Base-by-base conservation (phyloP, 164 flowering plant species). In the Vitis riparia region DNA sequence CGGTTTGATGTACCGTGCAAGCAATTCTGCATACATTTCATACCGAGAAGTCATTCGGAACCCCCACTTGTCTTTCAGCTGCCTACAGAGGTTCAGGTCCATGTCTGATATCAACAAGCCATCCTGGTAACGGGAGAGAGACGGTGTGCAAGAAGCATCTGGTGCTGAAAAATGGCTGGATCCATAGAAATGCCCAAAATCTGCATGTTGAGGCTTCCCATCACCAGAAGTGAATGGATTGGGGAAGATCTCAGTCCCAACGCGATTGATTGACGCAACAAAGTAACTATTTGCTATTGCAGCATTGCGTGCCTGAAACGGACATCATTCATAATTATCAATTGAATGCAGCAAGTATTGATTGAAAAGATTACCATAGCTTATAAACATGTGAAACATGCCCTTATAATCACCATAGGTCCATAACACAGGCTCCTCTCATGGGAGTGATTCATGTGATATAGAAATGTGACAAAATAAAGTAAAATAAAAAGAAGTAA, bases 171-270 rank as follows among this genome's bases (percentile, higher is more conserved):
- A 77, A 72, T 93, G 81, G 72, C 98, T 95, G 13, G 99, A 95
- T 14, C 99, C 98, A 69, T 93, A 95, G 77, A 95, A 95, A 73
- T 90, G 97, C 12, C 99, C 99, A 60, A 95, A 93, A 77, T 95
- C 98, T 48, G 81, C 55, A 75, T 91, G 98, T 15, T 91, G 86
- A 30, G 99, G 93, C 80, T 88, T 95, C 48, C 99, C 98, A 78
- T 95, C 97, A 2, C 98, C 98, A 0, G 99, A 95, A 49, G 99
- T 95, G 77, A 95, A 95, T 23, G 99, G 86, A 74, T 91, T 93
- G 15, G 97, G 97, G 82, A 95, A 95, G 59, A 70, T 69, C 81
- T 93, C 99, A 1, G 93, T 93, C 29, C 99, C 98, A 48, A 93
- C 93, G n/a, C 97, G 94, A 69, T 95, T 95, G 60, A 95, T 95